These are phyloP conservation scores for Chlorella variabilis DNA, from an alignment of 163 green algal species.

Conservation along the genomic window DNA sequence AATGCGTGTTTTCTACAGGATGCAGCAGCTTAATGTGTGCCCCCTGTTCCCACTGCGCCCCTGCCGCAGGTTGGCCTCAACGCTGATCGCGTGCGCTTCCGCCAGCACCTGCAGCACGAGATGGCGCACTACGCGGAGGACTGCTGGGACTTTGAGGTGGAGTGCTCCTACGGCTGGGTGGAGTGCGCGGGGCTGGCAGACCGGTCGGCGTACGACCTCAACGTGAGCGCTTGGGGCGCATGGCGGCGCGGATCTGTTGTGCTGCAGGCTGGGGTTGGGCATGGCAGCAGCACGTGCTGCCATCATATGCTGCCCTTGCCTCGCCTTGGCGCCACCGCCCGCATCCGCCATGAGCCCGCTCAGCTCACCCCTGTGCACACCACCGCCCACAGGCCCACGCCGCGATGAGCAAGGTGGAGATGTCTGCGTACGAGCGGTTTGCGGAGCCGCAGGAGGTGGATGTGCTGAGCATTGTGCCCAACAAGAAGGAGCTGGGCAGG, in stretches of 20 bases:
- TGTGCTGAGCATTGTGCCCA: conserved; percentile 60
- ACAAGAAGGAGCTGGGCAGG: conserved; percentile 93
- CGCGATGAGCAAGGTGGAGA: conserved; percentile 70
- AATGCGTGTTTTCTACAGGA: too few relatives aligned
- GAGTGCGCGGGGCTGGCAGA: conserved; percentile 98
- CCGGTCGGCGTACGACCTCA: conserved; percentile 94
- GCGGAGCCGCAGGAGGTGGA: conserved; percentile 64
- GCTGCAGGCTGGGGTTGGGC: neutral
- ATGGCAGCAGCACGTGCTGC: neutral
- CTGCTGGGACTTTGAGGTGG: conserved; percentile 99
- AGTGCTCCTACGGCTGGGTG: conserved; percentile 97
- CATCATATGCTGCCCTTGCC: neutral
- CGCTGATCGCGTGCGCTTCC: conserved; percentile 83
- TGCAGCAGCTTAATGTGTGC: too few relatives aligned
- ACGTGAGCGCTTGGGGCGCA: conserved; percentile 39
- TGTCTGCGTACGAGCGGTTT: conserved; percentile 87
- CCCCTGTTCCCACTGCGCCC: neutral
- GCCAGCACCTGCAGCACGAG: conserved; percentile 98
- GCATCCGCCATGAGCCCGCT: too few relatives aligned
- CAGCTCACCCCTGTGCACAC: neutral
- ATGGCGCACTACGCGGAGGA: conserved; percentile 95
- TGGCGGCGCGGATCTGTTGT: too few relatives aligned
- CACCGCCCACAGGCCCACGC: conserved; percentile 56
- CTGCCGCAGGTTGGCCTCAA: conserved; percentile 82
- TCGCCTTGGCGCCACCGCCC: too few relatives aligned